A percentile compares a stretch with the other conserved stretches of the same genome.
These are phyloP conservation scores for Sarcodon aspratus DNA, from an alignment of 768 basidiomycete genomes.

Conservation along the genomic window DNA sequence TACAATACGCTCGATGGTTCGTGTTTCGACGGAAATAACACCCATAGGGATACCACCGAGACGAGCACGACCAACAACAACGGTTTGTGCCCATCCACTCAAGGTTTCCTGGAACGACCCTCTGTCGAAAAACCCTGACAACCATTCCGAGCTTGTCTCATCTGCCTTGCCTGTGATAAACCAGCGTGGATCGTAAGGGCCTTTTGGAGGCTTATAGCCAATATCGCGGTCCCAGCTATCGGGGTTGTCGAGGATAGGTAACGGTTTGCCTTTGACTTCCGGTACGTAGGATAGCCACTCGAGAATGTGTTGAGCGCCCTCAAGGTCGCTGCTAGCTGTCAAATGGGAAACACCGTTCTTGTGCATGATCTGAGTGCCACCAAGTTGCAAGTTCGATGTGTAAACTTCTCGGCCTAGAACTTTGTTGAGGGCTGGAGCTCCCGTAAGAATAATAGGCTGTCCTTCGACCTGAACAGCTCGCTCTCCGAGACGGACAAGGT, in stretches of 20 bases:
- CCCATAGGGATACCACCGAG: constrained; percentile 96
- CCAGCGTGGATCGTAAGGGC: constrained; percentile 94
- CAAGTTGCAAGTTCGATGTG: constrained; percentile 95
- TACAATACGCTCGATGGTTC: constrained; percentile 91
- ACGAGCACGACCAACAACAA: constrained; percentile 92
- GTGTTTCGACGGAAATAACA: constrained; percentile 96
- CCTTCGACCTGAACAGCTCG: constrained; percentile 98
- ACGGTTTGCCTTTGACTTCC: constrained; percentile 62
- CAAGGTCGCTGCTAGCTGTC: constrained; percentile 88
- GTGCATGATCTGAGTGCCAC: constrained; percentile 99
- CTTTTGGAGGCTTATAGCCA: constrained; percentile 83
- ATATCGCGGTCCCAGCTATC: constrained; percentile 93
- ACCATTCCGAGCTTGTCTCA: constrained; percentile 65
- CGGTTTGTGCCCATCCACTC: constrained; percentile 98
- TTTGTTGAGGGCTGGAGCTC: constrained; percentile 94
- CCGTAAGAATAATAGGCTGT: constrained; percentile 97
- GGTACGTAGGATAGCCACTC: constrained; percentile 95
- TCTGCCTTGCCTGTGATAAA: constrained; percentile 93
- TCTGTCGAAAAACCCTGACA: constrained; percentile 93
- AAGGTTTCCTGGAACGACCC: constrained; percentile 98
- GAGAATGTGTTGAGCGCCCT: constrained; percentile 89
- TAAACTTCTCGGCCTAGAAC: constrained; percentile 98
- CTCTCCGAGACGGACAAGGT: constrained; percentile 95
- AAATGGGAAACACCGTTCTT: constrained; percentile 99
- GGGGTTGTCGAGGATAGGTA: constrained; percentile 64